Conservation (phyloP, 2,329 filamentous ascomycete species). For the Sarocladium strictum region DNA sequence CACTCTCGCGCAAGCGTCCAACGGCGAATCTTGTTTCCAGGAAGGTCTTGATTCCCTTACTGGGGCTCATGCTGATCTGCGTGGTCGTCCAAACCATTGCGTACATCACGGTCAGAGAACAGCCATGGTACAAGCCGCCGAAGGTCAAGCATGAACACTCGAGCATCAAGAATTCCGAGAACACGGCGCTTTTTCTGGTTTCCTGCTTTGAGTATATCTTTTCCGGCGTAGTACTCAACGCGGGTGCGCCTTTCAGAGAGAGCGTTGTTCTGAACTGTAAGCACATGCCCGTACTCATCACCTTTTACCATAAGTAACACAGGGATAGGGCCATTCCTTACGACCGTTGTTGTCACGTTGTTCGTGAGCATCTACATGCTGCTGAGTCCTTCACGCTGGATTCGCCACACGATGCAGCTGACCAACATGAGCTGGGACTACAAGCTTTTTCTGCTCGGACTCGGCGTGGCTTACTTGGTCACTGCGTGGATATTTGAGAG, state of each 20-base stretch:
- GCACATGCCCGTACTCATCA: slow-evolving; percentile 19
- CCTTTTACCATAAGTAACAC: neutral
- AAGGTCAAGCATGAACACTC: slow-evolving; percentile 69
- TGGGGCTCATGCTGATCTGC: slow-evolving; percentile 82
- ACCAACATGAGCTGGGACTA: slow-evolving; percentile 70
- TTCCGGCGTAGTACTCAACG: slow-evolving; percentile 80
- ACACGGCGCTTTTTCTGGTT: slow-evolving; percentile 82
- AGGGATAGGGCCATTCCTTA: slow-evolving; percentile 69
- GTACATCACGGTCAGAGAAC: slow-evolving; percentile 68
- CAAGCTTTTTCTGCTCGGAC: slow-evolving; percentile 61
- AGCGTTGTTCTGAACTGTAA: slow-evolving; percentile 72
- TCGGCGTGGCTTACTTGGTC: slow-evolving; percentile 65
- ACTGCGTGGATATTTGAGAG: slow-evolving; percentile 68
- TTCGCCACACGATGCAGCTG: slow-evolving; percentile 76
- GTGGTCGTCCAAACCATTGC: slow-evolving; percentile 69
- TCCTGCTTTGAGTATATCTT: slow-evolving; percentile 95
- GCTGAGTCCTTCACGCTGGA: slow-evolving; percentile 62
- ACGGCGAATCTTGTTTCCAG: slow-evolving; percentile 88
- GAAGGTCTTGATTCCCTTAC: slow-evolving; percentile 82
- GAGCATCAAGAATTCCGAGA: slow-evolving; percentile 87
- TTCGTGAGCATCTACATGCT: slow-evolving; percentile 74
- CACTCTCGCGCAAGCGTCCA: slow-evolving; percentile 75
- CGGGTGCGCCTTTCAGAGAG: slow-evolving; percentile 86
- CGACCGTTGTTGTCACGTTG: slow-evolving; percentile 65
- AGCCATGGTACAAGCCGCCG: slow-evolving; percentile 84